Percentiles rank a stretch among this genome's conserved stretches.
Conservation (phyloP, 2,329 filamentous ascomycete genomes). For the Eurotiales sp. region DNA sequence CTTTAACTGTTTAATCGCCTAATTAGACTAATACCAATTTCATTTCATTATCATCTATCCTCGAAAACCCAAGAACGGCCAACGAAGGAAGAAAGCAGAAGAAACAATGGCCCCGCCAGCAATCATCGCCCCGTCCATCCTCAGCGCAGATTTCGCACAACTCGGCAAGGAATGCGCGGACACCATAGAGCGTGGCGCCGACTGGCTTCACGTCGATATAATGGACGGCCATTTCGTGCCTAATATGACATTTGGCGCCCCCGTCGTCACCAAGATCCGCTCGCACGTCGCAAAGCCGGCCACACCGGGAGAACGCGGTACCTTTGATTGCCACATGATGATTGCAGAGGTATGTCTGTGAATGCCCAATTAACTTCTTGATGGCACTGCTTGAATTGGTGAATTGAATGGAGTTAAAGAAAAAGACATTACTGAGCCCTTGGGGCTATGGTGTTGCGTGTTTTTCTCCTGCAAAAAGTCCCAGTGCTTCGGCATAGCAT, state of each 20-base stretch:
- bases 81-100: background rate
- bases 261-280: conserved; percentile 91
- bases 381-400: too few relatives aligned
- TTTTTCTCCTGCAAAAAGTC: too few relatives aligned
- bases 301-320: conserved; percentile 70
- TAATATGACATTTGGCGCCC: conserved; percentile 94
- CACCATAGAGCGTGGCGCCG: conserved; percentile 81
- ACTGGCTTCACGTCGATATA: conserved; percentile 95
- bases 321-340: conserved; percentile 99
- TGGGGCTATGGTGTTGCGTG: too few relatives aligned
- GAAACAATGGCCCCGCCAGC: conserved; percentile 75
- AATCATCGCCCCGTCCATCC: conserved; percentile 97
- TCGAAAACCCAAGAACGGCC: too few relatives aligned
- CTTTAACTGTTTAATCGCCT: background rate
- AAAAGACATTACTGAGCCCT: too few relatives aligned
- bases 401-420: too few relatives aligned
- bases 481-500: too few relatives aligned
- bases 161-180: conserved; percentile 81
- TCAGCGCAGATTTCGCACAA: conserved; percentile 90
- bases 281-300: conserved; percentile 74
- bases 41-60: too few relatives aligned
- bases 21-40: background rate
- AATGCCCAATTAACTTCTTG: too few relatives aligned
- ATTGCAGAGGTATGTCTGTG: conserved; percentile 73
- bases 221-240: conserved; percentile 99